Base-by-base conservation (phyloP, 257 asterid genomes). In the Fraxinus anomala region DNA sequence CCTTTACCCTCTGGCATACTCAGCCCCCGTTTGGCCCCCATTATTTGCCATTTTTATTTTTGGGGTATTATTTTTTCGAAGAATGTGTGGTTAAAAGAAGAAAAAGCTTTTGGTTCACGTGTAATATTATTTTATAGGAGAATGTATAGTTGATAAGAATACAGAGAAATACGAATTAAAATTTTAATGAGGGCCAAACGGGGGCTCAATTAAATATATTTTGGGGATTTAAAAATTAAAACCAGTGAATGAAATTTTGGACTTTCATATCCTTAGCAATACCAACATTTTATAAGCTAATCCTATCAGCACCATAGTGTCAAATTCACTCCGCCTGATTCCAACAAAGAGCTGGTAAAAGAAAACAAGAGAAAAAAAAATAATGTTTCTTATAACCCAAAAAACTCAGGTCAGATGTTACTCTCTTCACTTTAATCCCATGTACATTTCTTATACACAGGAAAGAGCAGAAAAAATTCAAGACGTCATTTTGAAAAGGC, bases 211-310 rank as follows among this genome's bases (percentile, higher is more conserved):
- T 24, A 7, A n/a, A 37, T 17, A 36, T 23, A 33, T 33, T 36
- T 23, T 23, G 44, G 66, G 28, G 2, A 40, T 40, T 40, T 13
- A 10, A 59, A 33, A 59, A 59, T 0, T n/a, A 7, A 59, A 56
- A 59, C 31, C 13, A 23, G 5, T 5, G 19, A 56, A 56, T 56
- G 4, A 56, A 19, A n/a, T 44, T 56, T 1, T 1, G 13, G 13
- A 6, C 28, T 56, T n/a, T 56, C 66, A 56, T n/a, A 56, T 56
- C n/a, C 66, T 56, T 56, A 73, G 74, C 74, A 69, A 42, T 31
- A 47, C 21, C 19, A 76, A 42, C 12, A 42, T 10, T 16, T 76
- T 19, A 47, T 0, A 26, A 6, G 9, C n/a, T 51, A 5, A 30
- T 51, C 70, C 51, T 56, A 74, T 74, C 5, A 31, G 13, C 51